These are phyloP conservation scores for Epipyxis sp. DNA, from an alignment of 108 stramenopile species.

Conservation along the genomic window DNA sequence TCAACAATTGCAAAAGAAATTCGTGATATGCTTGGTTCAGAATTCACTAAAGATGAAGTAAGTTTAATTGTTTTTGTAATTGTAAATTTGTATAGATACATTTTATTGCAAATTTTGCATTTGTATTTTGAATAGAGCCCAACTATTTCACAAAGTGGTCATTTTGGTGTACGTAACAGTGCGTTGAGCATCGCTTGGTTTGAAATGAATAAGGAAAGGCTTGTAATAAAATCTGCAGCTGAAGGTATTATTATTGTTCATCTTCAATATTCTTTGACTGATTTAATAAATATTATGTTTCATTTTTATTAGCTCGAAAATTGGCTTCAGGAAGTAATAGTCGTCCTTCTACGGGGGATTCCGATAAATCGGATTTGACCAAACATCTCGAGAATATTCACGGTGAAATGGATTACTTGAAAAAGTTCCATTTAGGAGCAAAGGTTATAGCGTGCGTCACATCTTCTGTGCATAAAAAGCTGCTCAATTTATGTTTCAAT, in stretches of 20 bases:
- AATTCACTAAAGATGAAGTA: not conserved
- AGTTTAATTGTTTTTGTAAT: not conserved
- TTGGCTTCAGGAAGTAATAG: no score
- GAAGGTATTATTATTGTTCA: no score
- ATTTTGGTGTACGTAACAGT: not conserved
- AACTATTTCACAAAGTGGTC: no score
- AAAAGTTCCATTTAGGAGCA: not conserved
- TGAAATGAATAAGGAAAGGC: not conserved
- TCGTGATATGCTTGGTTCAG: constrained; percentile 4
- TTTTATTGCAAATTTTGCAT: no score
- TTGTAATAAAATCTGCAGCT: no score
- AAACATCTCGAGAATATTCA: not conserved
- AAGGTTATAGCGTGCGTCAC: constrained; percentile 16
- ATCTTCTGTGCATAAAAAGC: constrained; percentile 35
- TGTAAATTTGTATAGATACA: no score
- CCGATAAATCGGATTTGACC: no score
- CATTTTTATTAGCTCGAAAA: no score
- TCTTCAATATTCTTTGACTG: no score
- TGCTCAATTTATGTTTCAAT: constrained; percentile 26
- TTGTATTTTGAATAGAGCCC: no score
- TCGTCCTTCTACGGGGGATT: no score
- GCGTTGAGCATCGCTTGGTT: constrained; percentile 2
- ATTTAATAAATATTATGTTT: no score
- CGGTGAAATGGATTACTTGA: not conserved
- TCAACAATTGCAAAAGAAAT: constrained; percentile 26